Conservation (phyloP, 1,284 basidiomycete genomes). For the Cutaneotrichosporon spelunceum region DNA sequence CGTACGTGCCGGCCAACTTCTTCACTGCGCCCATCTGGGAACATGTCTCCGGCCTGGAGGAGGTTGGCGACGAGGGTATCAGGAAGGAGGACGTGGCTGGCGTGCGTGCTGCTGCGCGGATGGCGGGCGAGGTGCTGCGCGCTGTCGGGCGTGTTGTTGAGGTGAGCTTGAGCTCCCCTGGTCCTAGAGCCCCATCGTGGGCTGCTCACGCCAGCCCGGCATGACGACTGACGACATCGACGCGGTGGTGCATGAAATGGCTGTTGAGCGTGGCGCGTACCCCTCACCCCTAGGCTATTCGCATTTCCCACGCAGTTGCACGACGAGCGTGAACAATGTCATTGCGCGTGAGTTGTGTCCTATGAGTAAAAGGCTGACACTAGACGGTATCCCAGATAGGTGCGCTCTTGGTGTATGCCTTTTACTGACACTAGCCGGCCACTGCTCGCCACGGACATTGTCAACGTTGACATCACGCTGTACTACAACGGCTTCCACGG, state of each 20-base stretch:
- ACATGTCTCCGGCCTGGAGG: constrained; percentile 44
- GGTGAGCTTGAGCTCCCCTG: constrained; percentile 50
- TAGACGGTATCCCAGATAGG: constrained; percentile 85
- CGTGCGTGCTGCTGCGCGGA: constrained; percentile 60
- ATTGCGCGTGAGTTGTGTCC: constrained; percentile 50
- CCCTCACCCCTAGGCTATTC: constrained; percentile 81
- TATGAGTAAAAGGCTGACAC: constrained; percentile 4
- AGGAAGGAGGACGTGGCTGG: constrained; percentile 58
- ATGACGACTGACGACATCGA: constrained; percentile 73
- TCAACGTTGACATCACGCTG: constrained; percentile 81
- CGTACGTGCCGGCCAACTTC: constrained; percentile 58
- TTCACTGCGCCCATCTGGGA: constrained; percentile 51
- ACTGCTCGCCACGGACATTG: constrained; percentile 71
- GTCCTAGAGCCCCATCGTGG: background rate
- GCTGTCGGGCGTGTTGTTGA: constrained; percentile 60
- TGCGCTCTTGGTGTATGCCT: constrained; percentile 45
- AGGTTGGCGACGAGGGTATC: constrained; percentile 53
- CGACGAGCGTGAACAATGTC: constrained; percentile 74
- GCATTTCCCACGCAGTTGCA: constrained; percentile 79
- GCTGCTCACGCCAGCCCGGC: constrained; percentile 57
- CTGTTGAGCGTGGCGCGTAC: constrained; percentile 69
- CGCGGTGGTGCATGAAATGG: constrained; percentile 64
- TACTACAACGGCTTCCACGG: constrained; percentile 77
- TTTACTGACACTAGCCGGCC: constrained; percentile 56
- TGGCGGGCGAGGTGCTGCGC: constrained; percentile 63